phyloP scores from a whole-genome alignment of 768 basidiomycete species.

The Trametes maxima region DNA sequence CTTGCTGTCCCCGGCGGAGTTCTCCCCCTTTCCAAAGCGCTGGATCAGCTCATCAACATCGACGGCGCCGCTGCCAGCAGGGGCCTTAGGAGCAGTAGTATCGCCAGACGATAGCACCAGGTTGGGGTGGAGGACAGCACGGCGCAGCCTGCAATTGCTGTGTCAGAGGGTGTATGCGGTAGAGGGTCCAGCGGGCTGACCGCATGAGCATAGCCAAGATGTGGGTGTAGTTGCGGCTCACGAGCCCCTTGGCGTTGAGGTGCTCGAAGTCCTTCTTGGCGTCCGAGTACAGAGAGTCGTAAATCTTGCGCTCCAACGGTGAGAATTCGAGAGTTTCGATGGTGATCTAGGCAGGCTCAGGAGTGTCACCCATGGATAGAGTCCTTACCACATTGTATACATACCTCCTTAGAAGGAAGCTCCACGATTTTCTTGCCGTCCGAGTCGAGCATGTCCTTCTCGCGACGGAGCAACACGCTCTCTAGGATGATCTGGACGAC shows the following conservation, averaged over 20 bases:
- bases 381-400: neutral
- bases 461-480: slow-evolving; percentile 81
- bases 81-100: slow-evolving; percentile 41
- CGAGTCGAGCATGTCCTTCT: slow-evolving; percentile 89
- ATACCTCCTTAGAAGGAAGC: slow-evolving; percentile 81
- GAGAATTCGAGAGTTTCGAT: slow-evolving; percentile 83
- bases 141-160: slow-evolving; percentile 61
- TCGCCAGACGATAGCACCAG: slow-evolving; percentile 65
- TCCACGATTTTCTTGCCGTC: slow-evolving; percentile 89
- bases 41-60: slow-evolving; percentile 64
- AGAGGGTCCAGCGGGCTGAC: slow-evolving; percentile 41
- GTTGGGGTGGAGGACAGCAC: slow-evolving; percentile 89
- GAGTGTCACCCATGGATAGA: neutral
- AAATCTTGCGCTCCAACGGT: slow-evolving; percentile 79
- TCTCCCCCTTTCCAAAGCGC: slow-evolving; percentile 46
- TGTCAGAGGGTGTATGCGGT: neutral
- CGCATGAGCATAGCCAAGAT: slow-evolving; percentile 95
- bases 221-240: slow-evolving; percentile 81
- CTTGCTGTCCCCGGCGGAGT: slow-evolving; percentile 35
- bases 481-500: slow-evolving; percentile 95
- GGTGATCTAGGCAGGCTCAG: slow-evolving; percentile 51
- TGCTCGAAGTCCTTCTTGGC: slow-evolving; percentile 82
- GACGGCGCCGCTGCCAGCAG: slow-evolving; percentile 46
- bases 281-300: slow-evolving; percentile 80
- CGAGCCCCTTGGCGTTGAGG: slow-evolving; percentile 74